A percentile compares a stretch with the other conserved stretches of the same genome.
These are phyloP conservation scores for Dryas drummondii DNA, from an alignment of 306 rosid genomes.

Conservation along the genomic window DNA sequence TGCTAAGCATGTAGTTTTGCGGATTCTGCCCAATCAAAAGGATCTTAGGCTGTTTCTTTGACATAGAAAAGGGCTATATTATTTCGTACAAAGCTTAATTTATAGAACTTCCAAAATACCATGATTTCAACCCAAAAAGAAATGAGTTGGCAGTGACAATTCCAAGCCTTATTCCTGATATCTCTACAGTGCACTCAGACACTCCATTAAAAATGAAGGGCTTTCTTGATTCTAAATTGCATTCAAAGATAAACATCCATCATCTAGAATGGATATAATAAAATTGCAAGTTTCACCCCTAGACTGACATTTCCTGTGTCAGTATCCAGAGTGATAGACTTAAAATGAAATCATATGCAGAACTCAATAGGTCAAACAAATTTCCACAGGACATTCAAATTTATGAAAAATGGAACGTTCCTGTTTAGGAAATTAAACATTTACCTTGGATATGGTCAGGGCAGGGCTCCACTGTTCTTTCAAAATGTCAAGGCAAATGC, in stretches of 20 bases:
- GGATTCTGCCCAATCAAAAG: neutral
- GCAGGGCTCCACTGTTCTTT: constrained; percentile 88
- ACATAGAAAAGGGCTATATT: neutral
- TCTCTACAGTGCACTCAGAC: neutral
- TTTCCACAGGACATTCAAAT: neutral
- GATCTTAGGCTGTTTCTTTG: neutral
- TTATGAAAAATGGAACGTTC: neutral
- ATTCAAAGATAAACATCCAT: no score
- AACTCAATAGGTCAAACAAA: neutral
- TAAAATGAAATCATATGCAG: neutral
- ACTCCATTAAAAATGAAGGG: no score
- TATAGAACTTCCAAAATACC: neutral
- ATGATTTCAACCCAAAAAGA: neutral
- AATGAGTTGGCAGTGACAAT: no score
- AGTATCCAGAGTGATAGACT: neutral
- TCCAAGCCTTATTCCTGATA: neutral
- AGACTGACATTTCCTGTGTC: neutral
- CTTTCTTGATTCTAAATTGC: no score
- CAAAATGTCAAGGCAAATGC: constrained; percentile 76
- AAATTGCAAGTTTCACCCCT: no score
- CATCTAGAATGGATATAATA: neutral
- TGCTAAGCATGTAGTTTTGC: no score
- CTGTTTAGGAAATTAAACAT: neutral
- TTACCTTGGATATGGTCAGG: constrained; percentile 70
- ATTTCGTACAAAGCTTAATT: neutral